phyloP scores from a whole-genome alignment of 2,329 filamentous ascomycete species.

The Mycocentrospora acerina region DNA sequence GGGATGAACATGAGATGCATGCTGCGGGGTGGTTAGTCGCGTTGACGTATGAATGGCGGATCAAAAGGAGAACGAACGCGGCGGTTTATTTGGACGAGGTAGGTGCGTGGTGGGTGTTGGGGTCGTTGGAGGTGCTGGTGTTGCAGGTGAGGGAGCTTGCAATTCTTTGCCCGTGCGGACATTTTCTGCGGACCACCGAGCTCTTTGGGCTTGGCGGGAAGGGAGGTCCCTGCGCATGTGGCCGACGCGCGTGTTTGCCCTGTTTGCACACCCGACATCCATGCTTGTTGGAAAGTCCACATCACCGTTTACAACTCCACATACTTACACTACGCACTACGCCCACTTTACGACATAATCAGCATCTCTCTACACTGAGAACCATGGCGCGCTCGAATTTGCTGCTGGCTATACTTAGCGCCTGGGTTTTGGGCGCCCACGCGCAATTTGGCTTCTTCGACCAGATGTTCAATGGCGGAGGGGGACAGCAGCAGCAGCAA shows the following conservation, averaged over 20 bases:
- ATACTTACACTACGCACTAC: neutral
- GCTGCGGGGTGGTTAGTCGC: slow-evolving; percentile 16
- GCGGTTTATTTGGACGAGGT: neutral
- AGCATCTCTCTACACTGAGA: too few relatives aligned
- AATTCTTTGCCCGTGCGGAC: slow-evolving; percentile 12
- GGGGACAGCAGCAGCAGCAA: slow-evolving; percentile 56
- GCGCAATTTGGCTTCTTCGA: slow-evolving; percentile 98
- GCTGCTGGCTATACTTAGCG: slow-evolving; percentile 34
- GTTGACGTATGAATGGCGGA: neutral
- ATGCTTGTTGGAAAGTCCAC: slow-evolving; percentile 13
- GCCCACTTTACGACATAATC: slow-evolving; percentile 1
- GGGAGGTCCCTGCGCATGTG: too few relatives aligned
- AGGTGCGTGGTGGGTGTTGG: too few relatives aligned
- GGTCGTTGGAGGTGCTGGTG: slow-evolving; percentile 1
- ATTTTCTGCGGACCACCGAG: slow-evolving; percentile 29
- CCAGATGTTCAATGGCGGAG: slow-evolving; percentile 83
- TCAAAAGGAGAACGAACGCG: neutral
- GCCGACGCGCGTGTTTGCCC: slow-evolving; percentile 21
- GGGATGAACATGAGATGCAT: slow-evolving; percentile 87
- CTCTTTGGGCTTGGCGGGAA: slow-evolving; percentile 1
- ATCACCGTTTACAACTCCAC: slow-evolving; percentile 18
- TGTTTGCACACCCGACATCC: slow-evolving; percentile 8
- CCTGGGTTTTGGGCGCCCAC: slow-evolving; percentile 63
- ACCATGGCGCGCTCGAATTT: slow-evolving; percentile 38
- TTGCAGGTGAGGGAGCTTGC: slow-evolving; percentile 7